Evolutionary conservation across 176 grass and related monocot species (phyloP).

Genomic region (Hordeum marinum): DNA sequence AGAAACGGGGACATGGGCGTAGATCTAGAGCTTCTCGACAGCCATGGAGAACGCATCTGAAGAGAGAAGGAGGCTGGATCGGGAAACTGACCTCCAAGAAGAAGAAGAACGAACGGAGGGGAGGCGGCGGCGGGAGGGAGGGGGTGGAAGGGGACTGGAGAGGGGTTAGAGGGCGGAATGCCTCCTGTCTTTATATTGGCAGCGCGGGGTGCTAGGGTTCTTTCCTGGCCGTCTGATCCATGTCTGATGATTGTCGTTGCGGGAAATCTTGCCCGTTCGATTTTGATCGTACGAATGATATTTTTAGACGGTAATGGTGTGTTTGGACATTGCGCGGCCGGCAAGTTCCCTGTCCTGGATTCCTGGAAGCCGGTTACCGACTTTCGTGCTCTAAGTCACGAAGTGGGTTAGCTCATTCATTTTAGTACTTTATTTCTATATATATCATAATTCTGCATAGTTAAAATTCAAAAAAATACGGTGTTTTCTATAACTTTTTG

Average conservation of each 20-base stretch:
- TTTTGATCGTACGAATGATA: background rate
- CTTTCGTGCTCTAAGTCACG: background rate
- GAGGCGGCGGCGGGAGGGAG: background rate
- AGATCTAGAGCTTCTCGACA: background rate
- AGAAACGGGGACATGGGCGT: background rate
- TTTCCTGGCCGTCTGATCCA: background rate
- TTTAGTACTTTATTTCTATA: no score
- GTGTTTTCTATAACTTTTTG: no score
- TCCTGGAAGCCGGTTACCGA: background rate
- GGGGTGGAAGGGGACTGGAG: background rate
- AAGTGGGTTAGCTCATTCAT: no score
- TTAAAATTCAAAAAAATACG: no score
- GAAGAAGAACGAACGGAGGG: background rate
- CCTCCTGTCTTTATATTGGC: constrained; percentile 14
- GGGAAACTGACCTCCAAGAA: background rate
- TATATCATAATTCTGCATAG: no score
- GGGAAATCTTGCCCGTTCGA: background rate
- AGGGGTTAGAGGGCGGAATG: background rate
- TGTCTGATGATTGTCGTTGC: background rate
- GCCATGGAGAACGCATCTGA: no score
- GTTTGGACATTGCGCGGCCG: background rate
- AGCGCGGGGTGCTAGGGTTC: background rate
- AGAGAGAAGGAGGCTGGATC: background rate
- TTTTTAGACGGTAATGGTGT: background rate
- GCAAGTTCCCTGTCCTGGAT: background rate